Conservation (phyloP, 345 rosid genomes). For the Pistacia atlantica region DNA sequence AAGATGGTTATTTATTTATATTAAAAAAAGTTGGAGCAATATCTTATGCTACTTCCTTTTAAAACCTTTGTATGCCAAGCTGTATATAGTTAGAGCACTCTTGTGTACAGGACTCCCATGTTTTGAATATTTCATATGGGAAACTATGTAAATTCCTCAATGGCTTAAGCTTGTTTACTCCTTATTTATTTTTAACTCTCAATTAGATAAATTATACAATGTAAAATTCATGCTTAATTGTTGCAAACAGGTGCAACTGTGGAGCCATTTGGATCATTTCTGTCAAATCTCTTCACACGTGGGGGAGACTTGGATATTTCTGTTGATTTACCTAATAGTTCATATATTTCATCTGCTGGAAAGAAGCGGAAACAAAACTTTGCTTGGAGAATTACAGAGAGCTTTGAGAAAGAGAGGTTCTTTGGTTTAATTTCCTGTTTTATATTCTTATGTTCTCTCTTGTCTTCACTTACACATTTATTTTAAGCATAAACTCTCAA, state of each 20-base stretch:
- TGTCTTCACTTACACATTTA: not conserved
- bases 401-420: constrained; percentile 67
- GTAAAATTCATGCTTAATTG: constrained; percentile 11
- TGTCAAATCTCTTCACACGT: constrained; percentile 76
- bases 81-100: not conserved
- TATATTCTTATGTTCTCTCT: not conserved
- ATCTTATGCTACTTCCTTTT: not conserved
- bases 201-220: not conserved
- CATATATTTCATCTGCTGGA: constrained; percentile 62
- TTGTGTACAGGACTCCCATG: not conserved
- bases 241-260: constrained; percentile 73
- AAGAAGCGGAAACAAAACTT: constrained; percentile 62
- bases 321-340: constrained; percentile 50
- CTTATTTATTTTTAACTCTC: not conserved
- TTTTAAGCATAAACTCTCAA: not conserved
- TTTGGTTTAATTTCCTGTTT: constrained; percentile 2
- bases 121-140: not conserved
- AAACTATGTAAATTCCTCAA: not conserved
- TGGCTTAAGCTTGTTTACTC: not conserved
- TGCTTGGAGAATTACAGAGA: constrained; percentile 56
- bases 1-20: not conserved
- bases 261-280: constrained; percentile 90
- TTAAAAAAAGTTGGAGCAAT: not conserved
- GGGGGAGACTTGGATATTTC: constrained; percentile 91
- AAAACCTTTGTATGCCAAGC: not conserved